Base-by-base conservation (phyloP, 371 early-diverging fungal species). In the Syncephalastrum sp. region DNA sequence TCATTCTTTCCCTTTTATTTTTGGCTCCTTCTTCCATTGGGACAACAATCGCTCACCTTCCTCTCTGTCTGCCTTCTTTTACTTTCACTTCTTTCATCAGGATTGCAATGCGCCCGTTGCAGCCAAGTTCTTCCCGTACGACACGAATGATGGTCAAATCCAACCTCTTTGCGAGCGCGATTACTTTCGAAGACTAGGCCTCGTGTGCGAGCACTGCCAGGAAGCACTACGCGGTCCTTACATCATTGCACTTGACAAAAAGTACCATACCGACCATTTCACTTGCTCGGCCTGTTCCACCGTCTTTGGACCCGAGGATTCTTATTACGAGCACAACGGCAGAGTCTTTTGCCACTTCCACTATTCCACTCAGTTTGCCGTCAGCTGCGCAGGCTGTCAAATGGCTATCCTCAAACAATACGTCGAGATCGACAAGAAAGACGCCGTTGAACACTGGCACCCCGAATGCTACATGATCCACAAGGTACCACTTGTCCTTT, bases 391-490 rank as follows among this genome's bases (percentile, higher is more conserved):
- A 7, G 98, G 99, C n/a, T 98, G 99, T 70, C 82, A 88, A 66
- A 91, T 90, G 38, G 92, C 94, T 25, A 96, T 98, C 25, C 77
- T 98, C 53, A 92, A 94, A 69, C 93, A 93, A 61, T 98, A 94
- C 77, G 88, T 98, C 52, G 96, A 98, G 66, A 91, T 94, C 53
- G 87, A 84, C 65, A 81, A 85, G 48, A 91, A 92, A 57, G 83
- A 84, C 63, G 70, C 84, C 52, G 89, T 91, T 59, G 90, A 89
- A 60, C 92, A 93, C 61, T 98, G 98, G 98, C 99, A 98, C 76
- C 97, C 97, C 17, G 95, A 96, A 70, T 98, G 99, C 75, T 98
- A 98, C 72, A 97, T 96, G 98, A 93, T 98, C 49, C 91, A 93
- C 79, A 97, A 93, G 56, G 79, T 72, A 67, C 33, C 21, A 21